phyloP scores from a whole-genome alignment of 2,329 filamentous ascomycete genomes.

The Aspergillus vadensis region DNA sequence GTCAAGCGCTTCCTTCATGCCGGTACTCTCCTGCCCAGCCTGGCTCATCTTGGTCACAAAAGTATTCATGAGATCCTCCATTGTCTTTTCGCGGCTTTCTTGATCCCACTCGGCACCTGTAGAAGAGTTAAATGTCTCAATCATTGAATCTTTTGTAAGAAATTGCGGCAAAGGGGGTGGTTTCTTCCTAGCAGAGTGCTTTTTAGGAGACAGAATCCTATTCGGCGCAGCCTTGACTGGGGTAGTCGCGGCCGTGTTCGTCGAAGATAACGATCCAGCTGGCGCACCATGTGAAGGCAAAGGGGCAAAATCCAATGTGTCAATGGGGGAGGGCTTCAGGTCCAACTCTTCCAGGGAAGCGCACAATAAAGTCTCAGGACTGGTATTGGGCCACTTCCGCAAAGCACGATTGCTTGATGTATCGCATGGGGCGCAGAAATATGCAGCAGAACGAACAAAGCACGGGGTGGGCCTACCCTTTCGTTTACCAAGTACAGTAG shows the following conservation, averaged over 20 bases:
- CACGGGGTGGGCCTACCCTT: constrained; percentile 54
- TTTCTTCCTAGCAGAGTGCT: constrained; percentile 41
- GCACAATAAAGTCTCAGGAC: constrained; percentile 6
- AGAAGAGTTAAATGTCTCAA: constrained; percentile 55
- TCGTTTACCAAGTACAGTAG: constrained; percentile 47
- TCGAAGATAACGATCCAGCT: constrained; percentile 19
- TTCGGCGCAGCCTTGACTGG: constrained; percentile 42
- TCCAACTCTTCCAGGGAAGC: constrained; percentile 11
- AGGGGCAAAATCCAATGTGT: constrained; percentile 16
- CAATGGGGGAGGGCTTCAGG: constrained; percentile 13
- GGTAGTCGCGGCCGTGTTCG: constrained; percentile 29
- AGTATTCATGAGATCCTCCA: constrained; percentile 72
- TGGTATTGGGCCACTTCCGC: not conserved
- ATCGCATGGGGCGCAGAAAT: constrained; percentile 17
- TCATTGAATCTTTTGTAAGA: constrained; percentile 75
- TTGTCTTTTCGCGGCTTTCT: constrained; percentile 71
- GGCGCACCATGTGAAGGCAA: constrained; percentile 16
- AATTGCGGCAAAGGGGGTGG: constrained; percentile 49
- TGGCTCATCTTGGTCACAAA: constrained; percentile 73
- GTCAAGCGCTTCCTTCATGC: constrained; percentile 72
- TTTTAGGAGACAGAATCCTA: constrained; percentile 23
- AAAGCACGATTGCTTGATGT: constrained; percentile 10
- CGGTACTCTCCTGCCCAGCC: constrained; percentile 67
- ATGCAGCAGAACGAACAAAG: constrained; percentile 31
- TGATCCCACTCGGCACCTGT: constrained; percentile 65